phyloP scores from a whole-genome alignment of 106 monocot genomes.

The Alisma plantagoaquatica region DNA sequence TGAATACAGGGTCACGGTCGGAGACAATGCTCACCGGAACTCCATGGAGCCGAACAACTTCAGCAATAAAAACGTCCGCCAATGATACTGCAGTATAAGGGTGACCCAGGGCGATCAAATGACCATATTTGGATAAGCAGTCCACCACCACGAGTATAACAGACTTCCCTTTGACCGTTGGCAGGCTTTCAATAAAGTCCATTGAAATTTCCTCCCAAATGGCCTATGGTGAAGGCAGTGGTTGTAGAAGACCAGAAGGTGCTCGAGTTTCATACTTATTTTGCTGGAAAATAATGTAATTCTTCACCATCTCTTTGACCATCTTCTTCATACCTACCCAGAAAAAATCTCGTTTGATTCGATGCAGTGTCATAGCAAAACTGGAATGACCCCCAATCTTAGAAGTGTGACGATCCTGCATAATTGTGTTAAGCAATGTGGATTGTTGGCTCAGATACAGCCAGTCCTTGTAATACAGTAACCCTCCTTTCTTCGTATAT shows the following conservation, averaged over 20 bases:
- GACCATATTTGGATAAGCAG: neutral
- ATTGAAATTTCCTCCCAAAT: neutral
- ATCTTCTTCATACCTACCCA: neutral
- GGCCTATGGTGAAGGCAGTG: neutral
- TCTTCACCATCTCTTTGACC: neutral
- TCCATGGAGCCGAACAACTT: neutral
- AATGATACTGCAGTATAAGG: neutral
- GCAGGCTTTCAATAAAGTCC: neutral
- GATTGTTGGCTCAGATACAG: neutral
- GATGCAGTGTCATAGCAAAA: neutral
- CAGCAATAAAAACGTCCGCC: too few species aligned
- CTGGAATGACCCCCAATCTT: neutral
- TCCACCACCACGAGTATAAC: neutral
- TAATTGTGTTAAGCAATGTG: neutral
- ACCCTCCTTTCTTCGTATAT: neutral
- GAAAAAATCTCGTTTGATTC: neutral
- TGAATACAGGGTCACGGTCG: conserved; percentile 3
- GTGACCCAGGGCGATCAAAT: neutral
- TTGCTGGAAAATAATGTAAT: neutral
- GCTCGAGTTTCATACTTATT: neutral
- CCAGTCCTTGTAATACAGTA: neutral
- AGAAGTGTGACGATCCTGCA: neutral
- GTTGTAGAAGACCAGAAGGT: neutral
- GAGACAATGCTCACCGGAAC: neutral
- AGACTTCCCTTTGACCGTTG: neutral